A percentile compares a stretch with the other conserved stretches of the same genome.
These are phyloP conservation scores for Thecaphora thlaspeos DNA, from an alignment of 1,284 basidiomycete genomes.

Conservation along the genomic window DNA sequence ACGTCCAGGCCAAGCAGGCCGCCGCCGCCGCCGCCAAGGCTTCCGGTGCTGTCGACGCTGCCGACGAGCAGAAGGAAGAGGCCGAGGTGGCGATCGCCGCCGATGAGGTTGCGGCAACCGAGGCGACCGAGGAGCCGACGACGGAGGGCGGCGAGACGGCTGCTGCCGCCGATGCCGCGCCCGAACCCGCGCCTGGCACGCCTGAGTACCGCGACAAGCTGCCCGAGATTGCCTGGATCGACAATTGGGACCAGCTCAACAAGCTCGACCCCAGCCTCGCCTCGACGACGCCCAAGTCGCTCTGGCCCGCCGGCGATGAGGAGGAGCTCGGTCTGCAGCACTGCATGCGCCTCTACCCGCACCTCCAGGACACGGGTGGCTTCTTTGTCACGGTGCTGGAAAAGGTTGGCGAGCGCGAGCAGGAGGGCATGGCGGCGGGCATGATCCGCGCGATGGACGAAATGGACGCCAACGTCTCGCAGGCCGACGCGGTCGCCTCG, in stretches of 20 bases:
- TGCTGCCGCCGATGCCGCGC: conserved; percentile 8
- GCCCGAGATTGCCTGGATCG: conserved; percentile 49
- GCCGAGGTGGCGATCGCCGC: conserved; percentile 27
- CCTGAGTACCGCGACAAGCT: conserved; percentile 37
- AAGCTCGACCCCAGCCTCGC: conserved; percentile 47
- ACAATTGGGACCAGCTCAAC: conserved; percentile 47
- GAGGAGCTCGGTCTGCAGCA: conserved; percentile 39
- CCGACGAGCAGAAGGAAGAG: conserved; percentile 12
- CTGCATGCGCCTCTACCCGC: conserved; percentile 68
- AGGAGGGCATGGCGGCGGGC: conserved; percentile 50
- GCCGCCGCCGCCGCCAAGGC: conserved; percentile 11
- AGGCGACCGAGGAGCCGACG: background rate
- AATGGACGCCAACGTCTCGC: conserved; percentile 20
- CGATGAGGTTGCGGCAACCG: background rate
- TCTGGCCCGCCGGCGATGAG: conserved; percentile 56
- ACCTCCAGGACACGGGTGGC: conserved; percentile 93
- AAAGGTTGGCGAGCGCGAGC: conserved; percentile 56
- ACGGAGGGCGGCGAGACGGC: conserved; percentile 5
- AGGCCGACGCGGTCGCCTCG: conserved; percentile 17
- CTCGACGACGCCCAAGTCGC: conserved; percentile 37
- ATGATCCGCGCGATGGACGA: conserved; percentile 52
- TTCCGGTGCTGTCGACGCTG: conserved; percentile 12
- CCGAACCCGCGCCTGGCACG: conserved; percentile 16
- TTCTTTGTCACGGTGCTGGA: conserved; percentile 94
- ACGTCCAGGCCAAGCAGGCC: conserved; percentile 15